Evolutionary conservation across 129 eudicot species (phyloP).

Genomic region (Chrysanthemum makinoi): DNA sequence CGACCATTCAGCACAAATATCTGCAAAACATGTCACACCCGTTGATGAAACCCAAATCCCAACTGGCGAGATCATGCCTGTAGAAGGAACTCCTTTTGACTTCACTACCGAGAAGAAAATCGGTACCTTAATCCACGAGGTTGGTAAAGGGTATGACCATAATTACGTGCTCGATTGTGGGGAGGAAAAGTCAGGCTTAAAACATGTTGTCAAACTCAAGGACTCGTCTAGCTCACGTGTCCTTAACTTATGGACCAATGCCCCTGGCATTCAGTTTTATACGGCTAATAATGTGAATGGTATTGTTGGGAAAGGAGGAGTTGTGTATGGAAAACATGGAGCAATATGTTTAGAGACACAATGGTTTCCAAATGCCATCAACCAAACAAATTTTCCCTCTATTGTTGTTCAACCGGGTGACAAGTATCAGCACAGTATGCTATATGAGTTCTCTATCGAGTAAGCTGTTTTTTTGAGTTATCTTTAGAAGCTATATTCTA

Average conservation of each 20-base stretch:
- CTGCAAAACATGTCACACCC: conserved; percentile 72
- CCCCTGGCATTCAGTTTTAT: conserved; percentile 96
- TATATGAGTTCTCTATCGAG: conserved; percentile 79
- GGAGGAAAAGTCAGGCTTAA: conserved; percentile 69
- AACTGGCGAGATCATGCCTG: conserved; percentile 81
- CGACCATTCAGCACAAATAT: conserved; percentile 78
- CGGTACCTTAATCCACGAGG: conserved; percentile 59
- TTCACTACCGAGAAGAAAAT: conserved; percentile 75
- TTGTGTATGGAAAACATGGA: conserved; percentile 68
- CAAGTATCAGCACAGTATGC: conserved; percentile 78
- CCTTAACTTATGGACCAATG: conserved; percentile 83
- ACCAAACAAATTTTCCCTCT: conserved; percentile 67
- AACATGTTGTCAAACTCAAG: conserved; percentile 69
- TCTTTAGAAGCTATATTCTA: background rate
- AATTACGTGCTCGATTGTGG: conserved; percentile 89
- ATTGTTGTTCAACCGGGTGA: conserved; percentile 74
- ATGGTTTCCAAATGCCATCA: conserved; percentile 83
- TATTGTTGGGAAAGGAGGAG: conserved; percentile 78
- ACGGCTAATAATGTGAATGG: conserved; percentile 80
- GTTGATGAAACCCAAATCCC: conserved; percentile 74
- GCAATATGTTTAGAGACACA: conserved; percentile 92
- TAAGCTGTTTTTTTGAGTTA: conserved; percentile 28
- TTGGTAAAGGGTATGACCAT: conserved; percentile 92
- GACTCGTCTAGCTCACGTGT: conserved; percentile 62
- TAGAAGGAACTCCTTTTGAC: conserved; percentile 79